These are phyloP conservation scores for Phytophthora lateralis DNA, from an alignment of 352 stramenopile species.

Conservation along the genomic window DNA sequence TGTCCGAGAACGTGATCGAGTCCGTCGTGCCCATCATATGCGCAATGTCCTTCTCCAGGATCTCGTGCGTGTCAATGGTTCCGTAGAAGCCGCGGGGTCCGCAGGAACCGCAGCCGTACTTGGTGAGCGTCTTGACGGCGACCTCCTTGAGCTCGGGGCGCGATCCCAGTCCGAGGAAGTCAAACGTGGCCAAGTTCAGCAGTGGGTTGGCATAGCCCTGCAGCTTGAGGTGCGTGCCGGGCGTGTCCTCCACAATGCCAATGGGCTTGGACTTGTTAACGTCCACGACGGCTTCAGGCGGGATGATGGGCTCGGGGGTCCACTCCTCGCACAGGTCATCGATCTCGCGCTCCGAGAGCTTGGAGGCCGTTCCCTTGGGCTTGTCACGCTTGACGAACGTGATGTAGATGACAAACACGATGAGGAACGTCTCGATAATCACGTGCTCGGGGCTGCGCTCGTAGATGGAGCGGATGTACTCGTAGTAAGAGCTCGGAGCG, in stretches of 20 bases:
- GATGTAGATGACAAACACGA: conserved; percentile 96
- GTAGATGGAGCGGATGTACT: conserved; percentile 87
- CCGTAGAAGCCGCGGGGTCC: conserved; percentile 99
- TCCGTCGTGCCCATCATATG: conserved; percentile 93
- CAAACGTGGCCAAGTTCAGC: conserved; percentile 96
- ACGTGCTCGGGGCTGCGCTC: conserved; percentile 93
- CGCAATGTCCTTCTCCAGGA: conserved; percentile 92
- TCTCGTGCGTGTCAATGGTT: conserved; percentile 93
- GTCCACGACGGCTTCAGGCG: conserved; percentile 42
- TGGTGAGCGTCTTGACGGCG: conserved; percentile 89
- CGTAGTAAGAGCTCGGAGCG: conserved; percentile 72
- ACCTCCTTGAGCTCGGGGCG: conserved; percentile 89
- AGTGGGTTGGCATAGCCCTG: conserved; percentile 69
- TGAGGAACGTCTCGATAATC: conserved; percentile 97
- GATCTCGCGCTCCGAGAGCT: conserved; percentile 88
- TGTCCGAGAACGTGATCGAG: conserved; percentile 98
- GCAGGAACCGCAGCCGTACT: conserved; percentile 98
- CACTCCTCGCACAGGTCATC: conserved; percentile 92
- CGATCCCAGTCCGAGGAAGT: conserved; percentile 95
- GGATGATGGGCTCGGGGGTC: conserved; percentile 88
- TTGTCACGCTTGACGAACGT: conserved; percentile 88
- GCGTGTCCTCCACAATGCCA: conserved; percentile 81
- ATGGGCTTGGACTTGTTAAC: conserved; percentile 49
- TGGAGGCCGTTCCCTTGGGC: conserved; percentile 52
- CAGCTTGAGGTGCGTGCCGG: conserved; percentile 84